Conservation (phyloP, 331 rosid genomes). For the Stylosanthes scabra region DNA sequence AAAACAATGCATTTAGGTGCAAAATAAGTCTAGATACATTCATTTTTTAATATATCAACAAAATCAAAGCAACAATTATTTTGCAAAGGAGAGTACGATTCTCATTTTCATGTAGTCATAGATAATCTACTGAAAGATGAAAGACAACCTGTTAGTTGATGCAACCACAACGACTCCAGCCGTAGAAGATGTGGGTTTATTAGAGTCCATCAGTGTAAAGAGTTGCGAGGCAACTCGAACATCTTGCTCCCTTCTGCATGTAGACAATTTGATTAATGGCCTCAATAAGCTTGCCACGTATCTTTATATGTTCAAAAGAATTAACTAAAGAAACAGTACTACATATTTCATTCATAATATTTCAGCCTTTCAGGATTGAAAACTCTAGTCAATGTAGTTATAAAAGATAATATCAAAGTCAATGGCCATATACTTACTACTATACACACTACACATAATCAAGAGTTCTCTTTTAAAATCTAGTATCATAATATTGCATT, state of each 20-base stretch:
- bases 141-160: conserved; percentile 83
- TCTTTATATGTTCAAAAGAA: conserved; percentile 18
- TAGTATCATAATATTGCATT: conserved; percentile 19
- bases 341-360: conserved; percentile 29
- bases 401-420: conserved; percentile 20
- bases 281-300: conserved; percentile 19
- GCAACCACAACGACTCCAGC: conserved; percentile 87
- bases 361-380: conserved; percentile 14
- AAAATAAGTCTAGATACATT: no score
- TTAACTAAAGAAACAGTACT: conserved; percentile 7
- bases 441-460: background rate
- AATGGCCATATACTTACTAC: background rate
- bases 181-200: conserved; percentile 53
- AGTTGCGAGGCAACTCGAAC: conserved; percentile 87
- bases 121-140: background rate
- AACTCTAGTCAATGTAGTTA: background rate
- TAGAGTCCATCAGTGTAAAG: conserved; percentile 74
- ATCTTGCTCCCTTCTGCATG: conserved; percentile 82
- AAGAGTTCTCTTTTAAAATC: background rate
- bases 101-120: conserved; percentile 5
- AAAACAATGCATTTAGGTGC: no score
- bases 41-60: no score
- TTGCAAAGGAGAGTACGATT: background rate
- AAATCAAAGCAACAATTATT: no score
- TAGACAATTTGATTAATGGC: conserved; percentile 12